A percentile compares a stretch with the other conserved stretches of the same genome.
Evolutionary conservation across 1,284 basidiomycete species (phyloP).

Genomic region (Agaricales sp.): DNA sequence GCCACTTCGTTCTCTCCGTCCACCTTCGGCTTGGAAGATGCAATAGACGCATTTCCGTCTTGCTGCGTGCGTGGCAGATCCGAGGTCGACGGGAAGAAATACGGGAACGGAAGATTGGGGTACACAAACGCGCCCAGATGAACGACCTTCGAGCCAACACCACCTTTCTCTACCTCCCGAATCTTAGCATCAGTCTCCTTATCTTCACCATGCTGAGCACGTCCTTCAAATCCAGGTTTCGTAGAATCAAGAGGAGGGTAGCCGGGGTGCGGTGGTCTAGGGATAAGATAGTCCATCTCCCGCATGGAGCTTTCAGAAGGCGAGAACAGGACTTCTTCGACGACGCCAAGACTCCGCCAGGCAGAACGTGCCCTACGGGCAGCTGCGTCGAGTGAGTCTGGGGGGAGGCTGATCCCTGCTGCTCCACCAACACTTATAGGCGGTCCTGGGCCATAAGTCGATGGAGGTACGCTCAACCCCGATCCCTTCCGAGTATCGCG

Average conservation of each 20-base stretch:
- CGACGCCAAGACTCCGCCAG: background rate
- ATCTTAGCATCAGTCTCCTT: background rate
- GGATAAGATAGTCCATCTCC: background rate
- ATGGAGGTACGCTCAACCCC: too few species aligned
- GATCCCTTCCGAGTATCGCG: background rate
- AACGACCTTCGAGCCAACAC: conserved; percentile 25
- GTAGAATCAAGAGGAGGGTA: background rate
- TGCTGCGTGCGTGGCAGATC: background rate
- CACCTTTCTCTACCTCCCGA: conserved; percentile 13
- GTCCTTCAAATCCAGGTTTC: background rate
- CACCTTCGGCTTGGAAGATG: background rate
- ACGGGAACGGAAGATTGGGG: conserved; percentile 42
- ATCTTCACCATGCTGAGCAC: background rate
- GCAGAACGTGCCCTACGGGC: background rate
- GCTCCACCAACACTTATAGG: too few species aligned
- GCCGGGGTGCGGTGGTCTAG: background rate
- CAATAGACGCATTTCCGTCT: background rate
- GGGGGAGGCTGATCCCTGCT: too few species aligned
- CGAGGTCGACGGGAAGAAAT: conserved; percentile 24
- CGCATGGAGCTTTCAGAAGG: background rate
- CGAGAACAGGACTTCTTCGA: background rate
- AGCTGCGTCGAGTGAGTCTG: background rate
- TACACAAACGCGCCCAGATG: conserved; percentile 59
- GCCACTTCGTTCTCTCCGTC: background rate
- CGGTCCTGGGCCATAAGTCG: too few species aligned